Evolutionary conservation across 495 filamentous ascomycete species (phyloP), one percentile per base, ranked within the genome.

Genomic region (Penicillium flavigenum): DNA sequence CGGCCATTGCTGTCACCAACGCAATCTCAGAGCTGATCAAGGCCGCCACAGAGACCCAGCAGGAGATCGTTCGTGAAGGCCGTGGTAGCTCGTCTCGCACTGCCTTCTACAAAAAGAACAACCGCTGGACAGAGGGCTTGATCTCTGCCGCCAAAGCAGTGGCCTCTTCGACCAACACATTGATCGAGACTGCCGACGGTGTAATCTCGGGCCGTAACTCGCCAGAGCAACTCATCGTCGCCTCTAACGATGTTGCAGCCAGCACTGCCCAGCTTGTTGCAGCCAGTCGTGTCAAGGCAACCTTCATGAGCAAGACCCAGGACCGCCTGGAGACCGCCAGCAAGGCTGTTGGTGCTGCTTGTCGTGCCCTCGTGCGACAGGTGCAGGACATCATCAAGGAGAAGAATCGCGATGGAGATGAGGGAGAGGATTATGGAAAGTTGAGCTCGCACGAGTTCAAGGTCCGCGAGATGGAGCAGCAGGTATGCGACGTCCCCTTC

Each of bases 81-180:
- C 87, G 90, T 12, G 94, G 94, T 52, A 88, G 85, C 53, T 89
- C 90, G 38, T 94, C 91, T 39, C 82, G 85, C 24, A 92, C 93
- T n/a, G 90, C 91, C 36, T 98, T 98, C 79, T 98, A 98, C 86
- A 98, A 98, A 83, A 96, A 96, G 78, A 95, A 97, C 80, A 90
- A 90, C 63, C 86, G 94, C 41, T 98, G 94, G 94, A 98, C 94
- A 0, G 95, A 98, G 68, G 94, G 94, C 47, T 82, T 98, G 45
- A 96, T 98, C 70, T 95, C 90, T 34, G 94, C 94, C 5, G 94
- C 94, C 49, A 98, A 98, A 76, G 94, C 94, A 1, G 95, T 98
- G 7, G 94, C 94, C 12, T 69, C 78, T 4, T 92, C 89, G 0
- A 98, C 95, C 43, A 97, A 96, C 76, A 94, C 85, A 34, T 80